phyloP scores from a whole-genome alignment of 1,284 basidiomycete genomes.

The Microbotryum lychnidis-dioicae region DNA sequence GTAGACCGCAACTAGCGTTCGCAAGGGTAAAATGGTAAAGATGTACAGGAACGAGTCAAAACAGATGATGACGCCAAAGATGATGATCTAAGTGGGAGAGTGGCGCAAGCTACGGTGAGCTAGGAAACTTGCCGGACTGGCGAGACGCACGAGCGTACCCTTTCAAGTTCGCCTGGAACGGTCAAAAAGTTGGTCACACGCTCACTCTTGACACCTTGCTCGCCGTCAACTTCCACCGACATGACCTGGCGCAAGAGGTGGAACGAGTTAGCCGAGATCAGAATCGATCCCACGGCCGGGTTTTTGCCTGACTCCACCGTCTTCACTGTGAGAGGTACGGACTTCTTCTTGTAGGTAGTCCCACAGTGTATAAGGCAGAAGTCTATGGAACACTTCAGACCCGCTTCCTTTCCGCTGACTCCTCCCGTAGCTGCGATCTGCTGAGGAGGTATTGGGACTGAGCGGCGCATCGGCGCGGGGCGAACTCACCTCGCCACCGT shows the following conservation, averaged over 20 bases:
- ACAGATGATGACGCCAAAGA: constrained; percentile 88
- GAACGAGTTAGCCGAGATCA: not conserved
- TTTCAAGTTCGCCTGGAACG: constrained; percentile 88
- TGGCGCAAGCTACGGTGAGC: not conserved
- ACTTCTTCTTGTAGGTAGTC: constrained; percentile 69
- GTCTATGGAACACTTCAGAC: no score
- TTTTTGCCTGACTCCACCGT: not conserved
- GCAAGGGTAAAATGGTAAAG: constrained; percentile 94
- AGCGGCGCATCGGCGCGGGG: no score
- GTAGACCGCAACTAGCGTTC: constrained; percentile 43
- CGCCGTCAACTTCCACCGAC: constrained; percentile 83
- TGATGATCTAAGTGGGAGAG: constrained; percentile 58
- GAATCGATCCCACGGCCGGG: not conserved
- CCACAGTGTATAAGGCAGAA: constrained; percentile 69
- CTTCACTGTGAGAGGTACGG: not conserved
- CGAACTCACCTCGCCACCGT: no score
- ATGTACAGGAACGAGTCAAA: constrained; percentile 96
- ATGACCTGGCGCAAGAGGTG: constrained; percentile 50
- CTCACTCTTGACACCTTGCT: constrained; percentile 91
- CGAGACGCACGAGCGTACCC: constrained; percentile 48
- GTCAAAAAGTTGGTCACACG: constrained; percentile 94
- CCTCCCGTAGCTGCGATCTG: not conserved
- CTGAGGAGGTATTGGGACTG: not conserved
- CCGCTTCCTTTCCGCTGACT: not conserved
- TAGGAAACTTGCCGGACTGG: not conserved